Conservation (phyloP, 2,329 filamentous ascomycete species). For the Pseudogymnoascus verrucosus region DNA sequence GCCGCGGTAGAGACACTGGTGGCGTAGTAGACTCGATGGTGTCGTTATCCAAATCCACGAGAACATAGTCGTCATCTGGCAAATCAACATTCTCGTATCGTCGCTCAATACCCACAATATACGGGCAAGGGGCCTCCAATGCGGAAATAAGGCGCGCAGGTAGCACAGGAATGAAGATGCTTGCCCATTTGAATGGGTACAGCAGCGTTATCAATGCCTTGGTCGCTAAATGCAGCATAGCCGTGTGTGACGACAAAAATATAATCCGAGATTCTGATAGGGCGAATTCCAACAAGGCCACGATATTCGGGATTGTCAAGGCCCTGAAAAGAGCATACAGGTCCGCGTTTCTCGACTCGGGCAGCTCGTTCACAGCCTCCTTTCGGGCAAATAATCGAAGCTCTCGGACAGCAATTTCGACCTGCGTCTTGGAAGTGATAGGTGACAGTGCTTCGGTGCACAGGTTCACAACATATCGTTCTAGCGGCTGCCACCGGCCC, state of each 20-base stretch:
- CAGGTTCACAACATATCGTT: slow-evolving; percentile 93
- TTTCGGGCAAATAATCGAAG: slow-evolving; percentile 86
- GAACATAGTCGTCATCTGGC: slow-evolving; percentile 89
- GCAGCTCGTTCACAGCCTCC: slow-evolving; percentile 87
- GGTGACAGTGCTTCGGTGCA: slow-evolving; percentile 93
- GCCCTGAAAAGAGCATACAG: slow-evolving; percentile 88
- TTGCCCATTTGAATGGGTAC: slow-evolving; percentile 88
- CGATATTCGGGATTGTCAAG: slow-evolving; percentile 83
- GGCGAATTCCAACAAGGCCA: slow-evolving; percentile 87
- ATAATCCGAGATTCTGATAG: slow-evolving; percentile 93
- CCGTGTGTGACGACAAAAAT: slow-evolving; percentile 87
- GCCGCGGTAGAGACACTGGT: slow-evolving; percentile 73
- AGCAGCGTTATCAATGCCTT: slow-evolving; percentile 78
- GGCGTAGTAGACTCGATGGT: slow-evolving; percentile 75
- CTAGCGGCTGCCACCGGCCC: slow-evolving; percentile 90
- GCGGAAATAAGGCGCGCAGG: slow-evolving; percentile 82
- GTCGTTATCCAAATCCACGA: slow-evolving; percentile 89
- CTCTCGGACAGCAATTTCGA: slow-evolving; percentile 84
- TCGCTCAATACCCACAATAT: slow-evolving; percentile 92
- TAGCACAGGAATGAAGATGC: slow-evolving; percentile 87
- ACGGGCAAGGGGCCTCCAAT: slow-evolving; percentile 89
- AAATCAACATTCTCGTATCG: slow-evolving; percentile 80
- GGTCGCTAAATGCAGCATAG: slow-evolving; percentile 90
- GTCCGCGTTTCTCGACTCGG: slow-evolving; percentile 83
- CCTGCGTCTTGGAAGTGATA: slow-evolving; percentile 87